A percentile compares a stretch with the other conserved stretches of the same genome.
Evolutionary conservation across 2,329 filamentous ascomycete species (phyloP).

Genomic region (Botrytis tulipae): DNA sequence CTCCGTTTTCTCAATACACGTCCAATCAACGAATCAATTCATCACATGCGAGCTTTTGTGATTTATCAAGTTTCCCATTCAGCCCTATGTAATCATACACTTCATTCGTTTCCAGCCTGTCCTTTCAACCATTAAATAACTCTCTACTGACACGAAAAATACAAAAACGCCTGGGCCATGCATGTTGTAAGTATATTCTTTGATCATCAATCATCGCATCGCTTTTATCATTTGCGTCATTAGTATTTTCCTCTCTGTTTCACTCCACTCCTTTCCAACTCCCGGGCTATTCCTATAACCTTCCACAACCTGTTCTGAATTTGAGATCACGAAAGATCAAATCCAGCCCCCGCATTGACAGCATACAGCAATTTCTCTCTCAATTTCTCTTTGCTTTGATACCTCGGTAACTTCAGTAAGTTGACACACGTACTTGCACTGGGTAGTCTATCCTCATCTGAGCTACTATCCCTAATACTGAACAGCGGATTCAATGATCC

Average conservation of each 20-base stretch:
- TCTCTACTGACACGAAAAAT: neutral
- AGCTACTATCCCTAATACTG: slow-evolving; percentile 80
- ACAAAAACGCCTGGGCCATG: slow-evolving; percentile 3
- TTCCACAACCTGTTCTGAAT: neutral
- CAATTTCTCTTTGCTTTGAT: slow-evolving; percentile 62
- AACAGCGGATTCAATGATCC: slow-evolving; percentile 81
- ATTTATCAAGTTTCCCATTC: neutral
- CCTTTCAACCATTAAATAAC: neutral
- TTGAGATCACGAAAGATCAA: slow-evolving; percentile 59
- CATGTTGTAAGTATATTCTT: slow-evolving; percentile 1
- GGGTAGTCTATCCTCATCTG: slow-evolving; percentile 74
- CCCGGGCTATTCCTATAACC: neutral
- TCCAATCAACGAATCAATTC: neutral
- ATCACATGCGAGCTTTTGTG: neutral
- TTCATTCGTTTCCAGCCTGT: neutral
- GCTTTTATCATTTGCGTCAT: slow-evolving; percentile 14
- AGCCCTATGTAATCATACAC: neutral
- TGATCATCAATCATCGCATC: slow-evolving; percentile 6
- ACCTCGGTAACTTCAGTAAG: slow-evolving; percentile 85
- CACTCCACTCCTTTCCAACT: neutral
- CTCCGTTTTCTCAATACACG: neutral
- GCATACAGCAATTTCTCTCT: slow-evolving; percentile 85
- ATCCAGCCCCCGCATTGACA: slow-evolving; percentile 84
- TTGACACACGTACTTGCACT: slow-evolving; percentile 98
- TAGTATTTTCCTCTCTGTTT: neutral